These are phyloP conservation scores for Heliocybe sulcata DNA, from an alignment of 1,284 basidiomycete genomes.

Conservation along the genomic window DNA sequence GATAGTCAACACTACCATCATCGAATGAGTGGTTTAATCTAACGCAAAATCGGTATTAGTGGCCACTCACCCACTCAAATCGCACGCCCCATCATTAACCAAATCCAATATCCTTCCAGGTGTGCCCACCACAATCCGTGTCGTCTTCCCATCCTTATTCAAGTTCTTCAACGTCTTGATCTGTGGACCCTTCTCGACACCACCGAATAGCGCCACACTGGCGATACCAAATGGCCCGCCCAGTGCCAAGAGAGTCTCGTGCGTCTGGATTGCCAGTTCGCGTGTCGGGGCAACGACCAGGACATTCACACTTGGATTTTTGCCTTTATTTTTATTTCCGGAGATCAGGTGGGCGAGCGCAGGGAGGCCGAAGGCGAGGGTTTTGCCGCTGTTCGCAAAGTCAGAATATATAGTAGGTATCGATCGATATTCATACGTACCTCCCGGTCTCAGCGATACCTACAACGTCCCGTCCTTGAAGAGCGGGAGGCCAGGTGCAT, in stretches of 20 bases:
- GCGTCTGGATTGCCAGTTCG: constrained; percentile 92
- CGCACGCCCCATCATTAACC: constrained; percentile 77
- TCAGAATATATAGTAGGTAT: constrained; percentile 6
- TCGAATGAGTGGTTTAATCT: constrained; percentile 3
- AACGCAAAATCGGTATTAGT: neutral
- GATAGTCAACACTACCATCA: constrained; percentile 66
- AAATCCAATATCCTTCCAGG: constrained; percentile 92
- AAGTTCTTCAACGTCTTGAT: constrained; percentile 49
- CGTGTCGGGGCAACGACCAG: constrained; percentile 92
- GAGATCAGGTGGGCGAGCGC: constrained; percentile 67
- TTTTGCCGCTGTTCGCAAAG: constrained; percentile 73
- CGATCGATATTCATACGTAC: constrained; percentile 25
- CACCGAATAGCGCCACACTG: constrained; percentile 88
- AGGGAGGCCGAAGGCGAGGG: constrained; percentile 93
- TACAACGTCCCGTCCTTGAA: constrained; percentile 83
- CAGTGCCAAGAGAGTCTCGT: constrained; percentile 76
- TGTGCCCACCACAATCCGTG: constrained; percentile 87
- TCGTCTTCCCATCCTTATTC: constrained; percentile 40
- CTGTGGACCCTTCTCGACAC: constrained; percentile 86
- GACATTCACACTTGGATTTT: constrained; percentile 49
- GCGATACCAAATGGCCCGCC: constrained; percentile 74
- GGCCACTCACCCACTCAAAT: constrained; percentile 71
- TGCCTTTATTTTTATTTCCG: constrained; percentile 21
- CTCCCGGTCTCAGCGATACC: constrained; percentile 98
- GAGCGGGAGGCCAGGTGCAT: constrained; percentile 89